Evolutionary conservation across 176 grass and related monocot species (phyloP), one percentile per base, ranked within the genome.

Genomic region (Avena sativa): DNA sequence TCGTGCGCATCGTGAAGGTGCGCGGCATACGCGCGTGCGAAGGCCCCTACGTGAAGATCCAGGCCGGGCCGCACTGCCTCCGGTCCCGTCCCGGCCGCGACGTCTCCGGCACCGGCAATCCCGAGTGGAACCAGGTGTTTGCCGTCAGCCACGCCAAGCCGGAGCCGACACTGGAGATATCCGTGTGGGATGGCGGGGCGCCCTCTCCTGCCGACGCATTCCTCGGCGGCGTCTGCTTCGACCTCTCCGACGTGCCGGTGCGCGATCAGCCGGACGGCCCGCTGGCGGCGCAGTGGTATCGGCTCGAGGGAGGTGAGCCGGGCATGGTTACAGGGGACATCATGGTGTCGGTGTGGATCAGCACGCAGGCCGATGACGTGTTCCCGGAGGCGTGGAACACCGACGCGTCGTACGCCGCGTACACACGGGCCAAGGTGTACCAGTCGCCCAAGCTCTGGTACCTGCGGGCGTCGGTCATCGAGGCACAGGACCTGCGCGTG

Each of bases 401-500:
- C 2, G 97, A 99, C 82, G 94, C 89, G 61, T 87, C 94, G 1
- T 99, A 99, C 86, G 80, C 87, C 65, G 89, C 82, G 47, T 89
- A 99, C 92, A 96, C 97, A 79, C 92, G 93, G 3, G 88, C 92
- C n/a, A 98, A 98, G 85, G 96, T 98, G 78, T 98, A 98, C 87
- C 93, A 96, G 47, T 98, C 96, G 38, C 96, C 96, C 64, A 99
- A 96, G 88, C 92, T 96, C 34, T 99, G 94, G 94, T 99, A 99
- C 89, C 89, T 99, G 21, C 89, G 97, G 9, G 94, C 84, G 60
- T 87, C 79, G 10, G 87, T 99, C 19, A 99, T 99, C 80, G 94
- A 99, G 88, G 97, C 85, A 40, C 97, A 96, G 82, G 94, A 99
- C 82, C 85, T 96, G 56, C 94, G 92, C 13, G 88, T 99, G 64